These are phyloP conservation scores for Massospora cicadina DNA, from an alignment of 371 early-diverging fungal species.

Conservation along the genomic window DNA sequence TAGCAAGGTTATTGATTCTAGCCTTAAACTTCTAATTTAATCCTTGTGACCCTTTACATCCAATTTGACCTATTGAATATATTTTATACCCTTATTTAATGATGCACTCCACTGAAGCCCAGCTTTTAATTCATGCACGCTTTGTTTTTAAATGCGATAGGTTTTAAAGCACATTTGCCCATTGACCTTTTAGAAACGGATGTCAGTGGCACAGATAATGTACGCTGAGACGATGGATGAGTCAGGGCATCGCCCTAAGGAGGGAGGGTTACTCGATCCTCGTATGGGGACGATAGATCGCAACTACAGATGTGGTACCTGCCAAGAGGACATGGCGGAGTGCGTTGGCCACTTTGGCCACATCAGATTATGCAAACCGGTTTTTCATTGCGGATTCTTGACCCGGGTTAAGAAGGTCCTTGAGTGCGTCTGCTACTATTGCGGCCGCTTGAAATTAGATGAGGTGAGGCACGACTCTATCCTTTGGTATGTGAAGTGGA, in stretches of 20 bases:
- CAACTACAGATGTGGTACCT: conserved; percentile 95
- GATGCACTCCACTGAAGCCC: too few species aligned
- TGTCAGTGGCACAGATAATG: conserved; percentile 93
- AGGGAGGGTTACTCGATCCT: conserved; percentile 87
- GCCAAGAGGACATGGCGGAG: conserved; percentile 88
- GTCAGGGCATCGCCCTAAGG: conserved; percentile 66
- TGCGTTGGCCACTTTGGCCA: conserved; percentile 99
- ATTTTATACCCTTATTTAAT: too few species aligned
- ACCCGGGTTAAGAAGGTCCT: conserved; percentile 92
- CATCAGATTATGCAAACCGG: conserved; percentile 96
- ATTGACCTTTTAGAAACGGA: conserved; percentile 31
- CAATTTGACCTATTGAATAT: too few species aligned
- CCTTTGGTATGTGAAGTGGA: not conserved
- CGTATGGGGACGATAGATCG: conserved; percentile 98
- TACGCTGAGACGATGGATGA: conserved; percentile 93
- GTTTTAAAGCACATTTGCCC: not conserved
- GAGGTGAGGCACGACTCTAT: conserved; percentile 24
- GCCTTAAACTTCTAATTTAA: too few species aligned
- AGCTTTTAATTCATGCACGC: too few species aligned
- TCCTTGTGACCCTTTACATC: too few species aligned
- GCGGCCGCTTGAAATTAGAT: conserved; percentile 91
- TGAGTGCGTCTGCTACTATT: conserved; percentile 97
- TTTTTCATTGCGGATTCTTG: conserved; percentile 82
- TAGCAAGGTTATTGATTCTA: too few species aligned
- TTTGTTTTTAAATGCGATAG: too few species aligned